Conservation (phyloP, 2,329 filamentous ascomycete genomes). For the Didymosphaeria variabile region DNA sequence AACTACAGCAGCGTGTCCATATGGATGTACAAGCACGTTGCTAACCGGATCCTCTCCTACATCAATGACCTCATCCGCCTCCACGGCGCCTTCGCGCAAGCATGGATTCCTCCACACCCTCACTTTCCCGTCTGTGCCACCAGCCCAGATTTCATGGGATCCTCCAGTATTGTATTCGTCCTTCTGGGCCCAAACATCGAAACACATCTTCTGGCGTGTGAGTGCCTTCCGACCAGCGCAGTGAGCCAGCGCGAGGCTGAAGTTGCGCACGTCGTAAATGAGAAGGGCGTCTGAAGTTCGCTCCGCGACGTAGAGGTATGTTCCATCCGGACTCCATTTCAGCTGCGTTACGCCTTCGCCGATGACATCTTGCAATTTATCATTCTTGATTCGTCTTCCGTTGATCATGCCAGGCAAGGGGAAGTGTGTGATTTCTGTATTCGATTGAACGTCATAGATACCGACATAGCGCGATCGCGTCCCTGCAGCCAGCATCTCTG, state of each 20-base stretch:
- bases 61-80: constrained; percentile 47
- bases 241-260: constrained; percentile 60
- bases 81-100: constrained; percentile 38
- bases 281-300: constrained; percentile 64
- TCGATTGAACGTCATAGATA: constrained; percentile 63
- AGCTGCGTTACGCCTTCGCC: constrained; percentile 66
- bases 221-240: constrained; percentile 54
- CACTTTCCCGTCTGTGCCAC: constrained; percentile 65
- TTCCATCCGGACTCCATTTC: constrained; percentile 65
- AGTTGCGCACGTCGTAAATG: constrained; percentile 68
- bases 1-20: constrained; percentile 33
- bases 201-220: constrained; percentile 65
- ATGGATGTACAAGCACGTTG: constrained; percentile 35
- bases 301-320: constrained; percentile 67
- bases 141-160: constrained; percentile 66
- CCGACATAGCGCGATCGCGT: constrained; percentile 65
- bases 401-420: constrained; percentile 45
- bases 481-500: constrained; percentile 64
- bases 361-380: constrained; percentile 15
- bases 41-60: constrained; percentile 30
- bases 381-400: constrained; percentile 19
- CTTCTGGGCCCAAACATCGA: constrained; percentile 58
- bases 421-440: constrained; percentile 62
- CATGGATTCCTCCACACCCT: constrained; percentile 52
- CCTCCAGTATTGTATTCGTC: constrained; percentile 30